These are phyloP conservation scores for Scheffersomyces lignicola DNA, from an alignment of 1,139 yeast genomes.

Conservation along the genomic window DNA sequence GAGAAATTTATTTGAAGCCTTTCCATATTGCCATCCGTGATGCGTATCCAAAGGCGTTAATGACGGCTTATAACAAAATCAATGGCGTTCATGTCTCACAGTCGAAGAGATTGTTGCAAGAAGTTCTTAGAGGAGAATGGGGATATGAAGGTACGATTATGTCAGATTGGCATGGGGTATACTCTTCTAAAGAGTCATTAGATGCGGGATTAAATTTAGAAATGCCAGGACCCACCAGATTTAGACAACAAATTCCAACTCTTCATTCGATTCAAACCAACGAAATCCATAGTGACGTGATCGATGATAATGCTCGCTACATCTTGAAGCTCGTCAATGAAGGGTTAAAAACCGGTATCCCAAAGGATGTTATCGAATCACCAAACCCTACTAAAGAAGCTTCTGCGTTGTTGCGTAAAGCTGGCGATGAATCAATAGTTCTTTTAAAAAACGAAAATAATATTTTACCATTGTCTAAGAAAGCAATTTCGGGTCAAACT, in stretches of 20 bases:
- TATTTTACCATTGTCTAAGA: constrained; percentile 37
- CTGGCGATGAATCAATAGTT: constrained; percentile 52
- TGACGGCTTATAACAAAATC: constrained; percentile 59
- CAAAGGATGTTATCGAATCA: constrained; percentile 26
- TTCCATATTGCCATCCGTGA: constrained; percentile 55
- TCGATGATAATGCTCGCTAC: constrained; percentile 43
- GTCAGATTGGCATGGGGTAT: constrained; percentile 64
- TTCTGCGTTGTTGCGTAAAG: constrained; percentile 34
- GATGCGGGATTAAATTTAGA: constrained; percentile 57
- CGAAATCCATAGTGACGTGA: constrained; percentile 25
- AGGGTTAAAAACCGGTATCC: constrained; percentile 33
- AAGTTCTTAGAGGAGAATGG: constrained; percentile 32
- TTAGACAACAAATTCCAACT: constrained; percentile 37
- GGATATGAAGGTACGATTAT: constrained; percentile 50
- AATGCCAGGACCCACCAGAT: constrained; percentile 59
- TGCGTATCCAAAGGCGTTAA: constrained; percentile 34
- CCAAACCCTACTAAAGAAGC: constrained; percentile 41
- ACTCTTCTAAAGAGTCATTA: constrained; percentile 43
- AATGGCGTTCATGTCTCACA: constrained; percentile 57
- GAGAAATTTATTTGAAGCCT: constrained; percentile 60
- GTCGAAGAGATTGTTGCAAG: constrained; percentile 36
- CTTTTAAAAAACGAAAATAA: constrained; percentile 48
- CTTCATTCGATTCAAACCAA: constrained; percentile 25
- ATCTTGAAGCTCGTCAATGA: constrained; percentile 46
- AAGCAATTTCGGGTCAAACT: constrained; percentile 10